Base-by-base conservation (phyloP, 345 rosid genomes). In the Acer negundo region DNA sequence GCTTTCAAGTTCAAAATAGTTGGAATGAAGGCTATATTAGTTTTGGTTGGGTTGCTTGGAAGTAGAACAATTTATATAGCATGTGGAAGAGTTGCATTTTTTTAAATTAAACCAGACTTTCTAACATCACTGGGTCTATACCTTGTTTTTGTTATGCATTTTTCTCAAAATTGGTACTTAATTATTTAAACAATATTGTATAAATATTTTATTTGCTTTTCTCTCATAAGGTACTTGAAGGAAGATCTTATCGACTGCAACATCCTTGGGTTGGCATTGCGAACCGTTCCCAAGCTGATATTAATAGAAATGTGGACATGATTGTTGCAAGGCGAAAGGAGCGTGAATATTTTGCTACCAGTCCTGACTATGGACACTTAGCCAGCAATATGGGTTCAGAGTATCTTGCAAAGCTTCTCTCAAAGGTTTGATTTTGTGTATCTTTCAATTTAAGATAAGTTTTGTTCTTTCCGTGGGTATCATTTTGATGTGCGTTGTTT, bases 241-340 rank as follows among this genome's bases (percentile, higher is more conserved):
- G 99, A 87, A 89, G 94, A 86, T 87, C 99, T 73, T 96, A 93
- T 79, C 80, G 86, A 79, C 87, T 96, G 80, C 95, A 88, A 78
- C 89, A 87, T 9, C 99, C 98, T 75, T 96, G 99, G 99, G 99
- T 93, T 82, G 99, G 99, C 67, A 88, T 95, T 71, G 99, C 93
- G 80, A 95, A 93, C 81, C 97, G 99, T 63, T 95, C 99, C 1
- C 99, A 95, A 87, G 97, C 99, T 56, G 99, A 95, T 80, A 96
- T 96, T 9, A 96, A 96, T 76, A 96, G 84, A 77, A 96, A 92
- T 64, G 85, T 89, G 17, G 97, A 96, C 78, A 96, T 96, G 99
- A 91, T 91, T 82, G 75, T 90, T 59, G 97, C 99, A 12, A 89
- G 98, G 80, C 91, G 88, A 12, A 96, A 89, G 75, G 99, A 96